These are phyloP conservation scores for Dactylellina drechsleri DNA, from an alignment of 2,329 filamentous ascomycete genomes.

Conservation along the genomic window DNA sequence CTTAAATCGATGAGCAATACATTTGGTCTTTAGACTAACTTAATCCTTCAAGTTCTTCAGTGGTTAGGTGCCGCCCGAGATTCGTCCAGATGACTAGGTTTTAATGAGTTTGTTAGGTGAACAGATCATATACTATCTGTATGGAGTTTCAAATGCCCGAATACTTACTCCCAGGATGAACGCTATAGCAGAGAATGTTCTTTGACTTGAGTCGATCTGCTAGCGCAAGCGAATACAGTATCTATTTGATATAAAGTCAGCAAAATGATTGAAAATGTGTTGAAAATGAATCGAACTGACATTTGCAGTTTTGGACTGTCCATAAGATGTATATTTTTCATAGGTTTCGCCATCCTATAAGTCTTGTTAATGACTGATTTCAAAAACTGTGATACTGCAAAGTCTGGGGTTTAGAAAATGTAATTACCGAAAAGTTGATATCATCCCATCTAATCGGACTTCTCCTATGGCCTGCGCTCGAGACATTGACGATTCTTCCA, in stretches of 20 bases:
- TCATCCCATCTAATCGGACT: slow-evolving; percentile 33
- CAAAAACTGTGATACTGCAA: not conserved
- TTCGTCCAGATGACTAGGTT: slow-evolving; percentile 27
- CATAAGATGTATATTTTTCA: slow-evolving; percentile 19
- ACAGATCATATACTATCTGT: not conserved
- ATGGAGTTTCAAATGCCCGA: not conserved
- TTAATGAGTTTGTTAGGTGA: not conserved
- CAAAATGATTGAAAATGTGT: not conserved
- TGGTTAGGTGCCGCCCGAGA: slow-evolving; percentile 19
- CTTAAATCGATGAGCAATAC: no score
- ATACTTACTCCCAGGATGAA: slow-evolving; percentile 27
- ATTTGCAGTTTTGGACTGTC: slow-evolving; percentile 36
- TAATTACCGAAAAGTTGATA: slow-evolving; percentile 24
- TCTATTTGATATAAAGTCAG: not conserved
- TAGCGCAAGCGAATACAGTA: slow-evolving; percentile 26
- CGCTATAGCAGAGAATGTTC: slow-evolving; percentile 16
- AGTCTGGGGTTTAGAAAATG: not conserved
- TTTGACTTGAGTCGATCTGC: slow-evolving; percentile 26
- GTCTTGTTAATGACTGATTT: not conserved
- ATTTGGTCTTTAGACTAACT: slow-evolving; percentile 2
- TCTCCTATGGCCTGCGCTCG: slow-evolving; percentile 61
- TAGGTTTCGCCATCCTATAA: slow-evolving; percentile 26
- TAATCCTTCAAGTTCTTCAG: slow-evolving; percentile 9
- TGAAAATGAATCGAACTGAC: not conserved
- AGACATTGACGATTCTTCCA: slow-evolving; percentile 63